phyloP scores from a whole-genome alignment of 176 grass and related monocot genomes.

The Pharus latifolius region DNA sequence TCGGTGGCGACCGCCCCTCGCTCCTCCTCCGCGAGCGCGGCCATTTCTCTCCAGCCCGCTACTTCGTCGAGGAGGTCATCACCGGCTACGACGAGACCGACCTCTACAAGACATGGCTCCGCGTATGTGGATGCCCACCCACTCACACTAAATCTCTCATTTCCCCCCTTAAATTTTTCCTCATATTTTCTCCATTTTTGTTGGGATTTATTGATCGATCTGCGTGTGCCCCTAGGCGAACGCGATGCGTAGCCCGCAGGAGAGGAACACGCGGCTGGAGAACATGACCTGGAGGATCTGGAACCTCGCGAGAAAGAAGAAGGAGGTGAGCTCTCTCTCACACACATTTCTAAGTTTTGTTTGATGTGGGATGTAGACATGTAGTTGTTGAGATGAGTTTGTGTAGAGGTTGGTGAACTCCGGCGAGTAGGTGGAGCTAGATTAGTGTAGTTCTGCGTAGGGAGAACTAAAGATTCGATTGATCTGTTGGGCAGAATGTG shows the following conservation, averaged over 20 bases:
- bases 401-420: not conserved
- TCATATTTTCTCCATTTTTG: not conserved
- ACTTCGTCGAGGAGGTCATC: conserved; percentile 90
- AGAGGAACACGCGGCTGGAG: conserved; percentile 96
- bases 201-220: conserved; percentile 14
- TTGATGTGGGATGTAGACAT: not conserved
- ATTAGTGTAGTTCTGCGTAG: not conserved
- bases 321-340: conserved; percentile 47
- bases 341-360: not conserved
- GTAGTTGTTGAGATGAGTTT: not conserved
- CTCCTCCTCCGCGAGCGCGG: conserved; percentile 71
- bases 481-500: conserved; percentile 2
- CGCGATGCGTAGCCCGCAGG: conserved; percentile 96
- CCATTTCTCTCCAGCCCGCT: conserved; percentile 61
- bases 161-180: not conserved
- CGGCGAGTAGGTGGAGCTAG: not conserved
- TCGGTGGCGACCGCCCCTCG: conserved; percentile 51
- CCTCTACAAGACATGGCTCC: conserved; percentile 81
- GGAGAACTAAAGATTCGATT: not conserved
- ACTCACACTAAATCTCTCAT: not conserved
- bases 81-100: conserved; percentile 77
- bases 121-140: conserved; percentile 16
- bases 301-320: conserved; percentile 99
- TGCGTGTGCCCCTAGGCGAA: conserved; percentile 39
- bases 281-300: conserved; percentile 99